Conservation (phyloP, 129 eudicot species). For the Artemisia argyi region DNA sequence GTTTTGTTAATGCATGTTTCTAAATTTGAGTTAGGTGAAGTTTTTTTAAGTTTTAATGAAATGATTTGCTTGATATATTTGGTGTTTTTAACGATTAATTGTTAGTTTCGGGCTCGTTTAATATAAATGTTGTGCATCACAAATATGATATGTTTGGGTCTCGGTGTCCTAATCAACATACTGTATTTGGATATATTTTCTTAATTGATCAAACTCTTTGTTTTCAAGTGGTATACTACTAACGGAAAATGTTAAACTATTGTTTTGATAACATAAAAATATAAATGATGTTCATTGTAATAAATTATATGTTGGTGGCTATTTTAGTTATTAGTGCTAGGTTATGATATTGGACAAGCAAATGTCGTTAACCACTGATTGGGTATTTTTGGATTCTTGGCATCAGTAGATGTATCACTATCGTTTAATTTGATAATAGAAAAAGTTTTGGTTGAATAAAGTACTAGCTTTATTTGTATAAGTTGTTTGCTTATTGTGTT, state of each 20-base stretch:
- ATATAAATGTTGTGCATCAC: not conserved
- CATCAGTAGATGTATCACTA: not conserved
- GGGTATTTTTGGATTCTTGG: slow-evolving; percentile 8
- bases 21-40: too few species aligned
- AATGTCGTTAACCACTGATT: not conserved
- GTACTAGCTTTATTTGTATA: slow-evolving; percentile 23
- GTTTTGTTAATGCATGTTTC: too few species aligned
- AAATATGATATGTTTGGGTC: slow-evolving; percentile 2
- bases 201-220: slow-evolving; percentile 3
- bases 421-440: slow-evolving; percentile 22
- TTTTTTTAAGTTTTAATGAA: not conserved
- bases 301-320: slow-evolving; percentile 1
- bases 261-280: not conserved
- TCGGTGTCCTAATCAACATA: too few species aligned
- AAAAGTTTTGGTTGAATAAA: slow-evolving; percentile 29
- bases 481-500: slow-evolving; percentile 19
- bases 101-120: not conserved
- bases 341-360: not conserved
- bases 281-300: too few species aligned
- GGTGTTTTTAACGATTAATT: not conserved
- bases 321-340: slow-evolving; percentile 1
- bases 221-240: not conserved
- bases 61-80: too few species aligned
- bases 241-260: not conserved
- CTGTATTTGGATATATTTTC: not conserved